Base-by-base conservation (phyloP, 257 asterid genomes). In the Ilex asprella region DNA sequence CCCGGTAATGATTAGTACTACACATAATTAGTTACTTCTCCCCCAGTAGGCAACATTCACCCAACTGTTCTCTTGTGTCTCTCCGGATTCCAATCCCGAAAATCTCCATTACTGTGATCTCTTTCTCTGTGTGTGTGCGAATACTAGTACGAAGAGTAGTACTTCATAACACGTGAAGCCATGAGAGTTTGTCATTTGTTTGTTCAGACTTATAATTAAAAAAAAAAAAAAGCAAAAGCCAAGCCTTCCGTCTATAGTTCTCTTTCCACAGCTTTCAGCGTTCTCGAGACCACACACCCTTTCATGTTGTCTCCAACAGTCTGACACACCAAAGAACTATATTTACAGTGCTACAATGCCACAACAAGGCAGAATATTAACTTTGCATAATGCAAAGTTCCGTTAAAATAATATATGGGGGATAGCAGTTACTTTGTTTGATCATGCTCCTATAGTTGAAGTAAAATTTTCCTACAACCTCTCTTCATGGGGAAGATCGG, bases 401-500 rank as follows among this genome's bases (percentile, higher is more conserved):
- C 30, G 49, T 47, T 49, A 44, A 30, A 15, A 55, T 54, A 12
- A 11, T 41, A 56, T 4, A 31, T 1, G 16, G 32, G 21, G 39
- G 15, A 10, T 41, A 32, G 2, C 52, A 46, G 4, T 11, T 31
- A 2, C 55, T 53, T 31, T 52, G 41, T 31, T 27, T 39, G 50
- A 54, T 60, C 66, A 32, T 16, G 13, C 31, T 52, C 16, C 57
- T 55, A 31, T 27, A 58, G 1, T 10, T 14, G 10, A 53, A 41
- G 5, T 41, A 12, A 21, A 16, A 21, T 6, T 49, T 13, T 66
- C 31, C 41, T 6, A 14, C 10, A 58, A 31, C 53, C 46, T 13
- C 11, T 27, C 41, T n/a, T 35, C 55, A 88, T 86, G 92, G 94
- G 93, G 62, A 88, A 84, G 72, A 82, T 35, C 27, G 78, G 69